A percentile compares a stretch with the other conserved stretches of the same genome.
Conservation (phyloP, 2,329 filamentous ascomycete genomes). For the Lecanosticta acicola region DNA sequence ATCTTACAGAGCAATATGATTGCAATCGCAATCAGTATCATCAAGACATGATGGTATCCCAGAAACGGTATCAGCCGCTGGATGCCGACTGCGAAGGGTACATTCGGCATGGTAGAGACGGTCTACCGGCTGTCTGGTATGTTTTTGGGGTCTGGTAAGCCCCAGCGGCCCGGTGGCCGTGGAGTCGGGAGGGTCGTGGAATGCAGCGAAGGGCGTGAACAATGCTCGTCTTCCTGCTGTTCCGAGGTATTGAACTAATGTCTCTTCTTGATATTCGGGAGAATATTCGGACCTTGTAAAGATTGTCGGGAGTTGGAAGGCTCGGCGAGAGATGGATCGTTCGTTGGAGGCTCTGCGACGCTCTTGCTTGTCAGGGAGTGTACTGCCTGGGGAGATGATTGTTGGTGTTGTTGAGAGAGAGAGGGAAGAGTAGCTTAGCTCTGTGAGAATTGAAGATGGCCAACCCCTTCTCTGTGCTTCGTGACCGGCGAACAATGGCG, state of each 20-base stretch:
- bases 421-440: conserved; percentile 8
- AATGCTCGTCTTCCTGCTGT: conserved; percentile 7
- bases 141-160: conserved; percentile 2
- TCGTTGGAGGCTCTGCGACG: background rate
- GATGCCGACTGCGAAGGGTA: conserved; percentile 48
- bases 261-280: background rate
- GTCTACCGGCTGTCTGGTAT: conserved; percentile 32
- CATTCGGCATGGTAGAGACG: conserved; percentile 42
- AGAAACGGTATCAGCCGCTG: conserved; percentile 56
- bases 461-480: background rate
- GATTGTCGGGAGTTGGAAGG: background rate
- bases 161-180: conserved; percentile 22
- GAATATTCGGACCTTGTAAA: background rate
- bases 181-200: conserved; percentile 21
- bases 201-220: conserved; percentile 12
- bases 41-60: conserved; percentile 79
- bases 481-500: background rate
- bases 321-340: conserved; percentile 1
- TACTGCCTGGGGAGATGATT: background rate
- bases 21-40: conserved; percentile 89
- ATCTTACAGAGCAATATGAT: conserved; percentile 93
- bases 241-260: too few relatives aligned
- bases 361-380: conserved; percentile 3
- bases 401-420: conserved; percentile 2
- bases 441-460: background rate